These are phyloP conservation scores for Acer saccharum DNA, from an alignment of 345 rosid species.

Conservation along the genomic window DNA sequence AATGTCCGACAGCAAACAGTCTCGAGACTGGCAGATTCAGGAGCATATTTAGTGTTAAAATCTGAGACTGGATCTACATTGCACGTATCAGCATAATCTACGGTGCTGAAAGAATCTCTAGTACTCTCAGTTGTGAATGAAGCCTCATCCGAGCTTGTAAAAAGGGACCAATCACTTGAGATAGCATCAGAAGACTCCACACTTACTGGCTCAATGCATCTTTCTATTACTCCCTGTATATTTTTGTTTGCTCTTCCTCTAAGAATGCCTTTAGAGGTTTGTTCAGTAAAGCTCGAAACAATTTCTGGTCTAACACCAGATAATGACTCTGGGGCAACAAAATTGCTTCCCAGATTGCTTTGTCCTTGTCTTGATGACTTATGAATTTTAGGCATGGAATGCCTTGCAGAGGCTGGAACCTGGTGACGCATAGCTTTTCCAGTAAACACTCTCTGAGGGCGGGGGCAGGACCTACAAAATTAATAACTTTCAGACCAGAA, in stretches of 20 bases:
- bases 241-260: conserved; percentile 27
- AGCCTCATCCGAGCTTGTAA: conserved; percentile 91
- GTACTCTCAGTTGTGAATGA: conserved; percentile 89
- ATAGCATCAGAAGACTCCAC: conserved; percentile 61
- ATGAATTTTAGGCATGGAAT: conserved; percentile 32
- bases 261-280: conserved; percentile 21
- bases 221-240: conserved; percentile 30
- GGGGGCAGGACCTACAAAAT: conserved; percentile 61
- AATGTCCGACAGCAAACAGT: conserved; percentile 59
- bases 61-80: conserved; percentile 48
- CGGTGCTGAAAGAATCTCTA: conserved; percentile 80
- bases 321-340: conserved; percentile 27
- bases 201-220: conserved; percentile 12
- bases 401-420: conserved; percentile 32
- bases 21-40: conserved; percentile 44
- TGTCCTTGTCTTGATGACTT: conserved; percentile 42
- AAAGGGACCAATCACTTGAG: conserved; percentile 83
- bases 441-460: conserved; percentile 44
- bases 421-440: conserved; percentile 39
- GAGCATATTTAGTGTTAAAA: conserved; percentile 47
- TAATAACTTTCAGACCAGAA: conserved; percentile 5
- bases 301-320: conserved; percentile 25
- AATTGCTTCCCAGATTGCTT: conserved; percentile 36
- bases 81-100: conserved; percentile 62
- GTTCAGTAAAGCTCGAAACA: conserved; percentile 15